Evolutionary conservation across 78 protist genomes (phyloP), one percentile per base, ranked within the genome.

Genomic region (Dictyostelium discoideum): DNA sequence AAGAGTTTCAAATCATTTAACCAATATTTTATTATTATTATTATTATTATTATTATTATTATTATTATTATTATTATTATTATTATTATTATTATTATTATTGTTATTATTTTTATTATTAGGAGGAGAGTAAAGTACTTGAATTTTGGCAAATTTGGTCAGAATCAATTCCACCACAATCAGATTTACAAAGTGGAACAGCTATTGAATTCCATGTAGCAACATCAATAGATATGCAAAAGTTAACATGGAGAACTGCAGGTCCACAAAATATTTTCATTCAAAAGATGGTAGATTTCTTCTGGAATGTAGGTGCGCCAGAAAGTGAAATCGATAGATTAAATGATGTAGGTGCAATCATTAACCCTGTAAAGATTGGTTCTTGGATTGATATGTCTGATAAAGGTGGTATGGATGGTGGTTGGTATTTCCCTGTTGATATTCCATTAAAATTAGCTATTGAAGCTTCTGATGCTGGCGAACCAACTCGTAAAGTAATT

Each of bases 231-330:
- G 97, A 96, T 44, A 96, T 96, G 97, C 92, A 92, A 57, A 96
- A 96, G 8, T 82, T 96, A 87, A 96, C 96, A 29, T 96, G 97
- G 97, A 90, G 97, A 85, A 96, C 96, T 44, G 84, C 84, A 42
- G 97, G 97, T 73, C 97, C 97, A 72, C 97, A 96, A 54, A 85
- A 81, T 42, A 87, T 96, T 48, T 96, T 96, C 85, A 96, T 96
- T 65, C 97, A 96, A 81, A 96, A 92, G 96, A 96, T 96, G 97
- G 97, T 96, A 2, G 97, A 96, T 78, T 96, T 96, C 84, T 96
- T 96, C 92, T 96, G 97, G 97, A 96, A 96, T 82, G 97, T 96
- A 46, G 97, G 97, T 73, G 97, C 97, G 18, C 97, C 97, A 81
- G 97, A 96, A 42, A 81, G 82, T 11, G 97, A 96, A 80, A 96